Conservation (phyloP, 1,284 basidiomycete genomes). For the Gymnopus androsaceus region DNA sequence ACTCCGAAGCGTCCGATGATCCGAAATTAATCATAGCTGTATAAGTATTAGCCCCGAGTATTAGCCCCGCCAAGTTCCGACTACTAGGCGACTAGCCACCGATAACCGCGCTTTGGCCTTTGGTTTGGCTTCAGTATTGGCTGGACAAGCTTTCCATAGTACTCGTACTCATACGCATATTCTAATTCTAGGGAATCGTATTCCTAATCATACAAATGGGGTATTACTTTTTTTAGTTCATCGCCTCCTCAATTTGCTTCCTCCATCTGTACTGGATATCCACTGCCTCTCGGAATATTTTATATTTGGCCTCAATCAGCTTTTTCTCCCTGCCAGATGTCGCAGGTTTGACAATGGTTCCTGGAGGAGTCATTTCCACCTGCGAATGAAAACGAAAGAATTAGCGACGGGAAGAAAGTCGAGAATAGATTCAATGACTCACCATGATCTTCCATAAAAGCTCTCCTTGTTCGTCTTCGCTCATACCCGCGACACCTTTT, state of each 20-base stretch:
- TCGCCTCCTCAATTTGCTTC: constrained; percentile 65
- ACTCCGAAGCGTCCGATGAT: too few species aligned
- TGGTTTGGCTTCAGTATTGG: too few species aligned
- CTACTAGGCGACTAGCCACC: too few species aligned
- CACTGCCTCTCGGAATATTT: constrained; percentile 88
- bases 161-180: too few species aligned
- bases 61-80: too few species aligned
- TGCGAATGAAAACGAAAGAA: constrained; percentile 32
- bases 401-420: background rate
- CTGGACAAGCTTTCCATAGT: too few species aligned
- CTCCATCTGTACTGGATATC: constrained; percentile 87
- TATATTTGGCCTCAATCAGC: constrained; percentile 89
- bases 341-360: constrained; percentile 72
- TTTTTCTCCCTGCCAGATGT: constrained; percentile 65
- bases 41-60: too few species aligned
- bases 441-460: constrained; percentile 94
- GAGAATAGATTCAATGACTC: constrained; percentile 7
- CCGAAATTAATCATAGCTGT: too few species aligned
- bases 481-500: constrained; percentile 35
- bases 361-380: constrained; percentile 91
- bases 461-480: constrained; percentile 58
- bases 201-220: background rate
- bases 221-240: constrained; percentile 1
- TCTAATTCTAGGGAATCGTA: background rate
- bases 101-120: too few species aligned